Evolutionary conservation across 352 stramenopile species (phyloP).

Genomic region (Peronosclerospora sorghi): DNA sequence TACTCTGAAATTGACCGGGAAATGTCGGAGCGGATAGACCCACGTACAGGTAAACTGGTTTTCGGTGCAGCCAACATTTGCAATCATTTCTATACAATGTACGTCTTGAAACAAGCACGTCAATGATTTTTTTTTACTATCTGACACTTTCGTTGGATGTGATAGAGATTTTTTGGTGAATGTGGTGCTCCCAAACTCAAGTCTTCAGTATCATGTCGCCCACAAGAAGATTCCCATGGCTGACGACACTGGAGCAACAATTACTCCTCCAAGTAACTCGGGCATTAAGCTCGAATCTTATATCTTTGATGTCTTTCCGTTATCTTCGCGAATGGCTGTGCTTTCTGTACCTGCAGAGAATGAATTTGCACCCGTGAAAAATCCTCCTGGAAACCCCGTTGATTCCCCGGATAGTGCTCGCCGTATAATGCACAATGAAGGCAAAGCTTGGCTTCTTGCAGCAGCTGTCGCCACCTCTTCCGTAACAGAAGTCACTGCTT

Average conservation of each 20-base stretch:
- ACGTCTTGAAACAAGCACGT: too few species aligned
- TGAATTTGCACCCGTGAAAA: conserved; percentile 89
- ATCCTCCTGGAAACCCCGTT: conserved; percentile 46
- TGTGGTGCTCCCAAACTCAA: too few species aligned
- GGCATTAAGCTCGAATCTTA: conserved; percentile 97
- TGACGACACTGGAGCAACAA: conserved; percentile 65
- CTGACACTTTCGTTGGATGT: too few species aligned
- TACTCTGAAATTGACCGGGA: conserved; percentile 92
- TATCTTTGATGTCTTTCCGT: conserved; percentile 98
- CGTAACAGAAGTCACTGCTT: too few species aligned
- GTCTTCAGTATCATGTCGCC: conserved; percentile 90
- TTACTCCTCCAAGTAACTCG: conserved; percentile 78
- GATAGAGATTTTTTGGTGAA: too few species aligned
- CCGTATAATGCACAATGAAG: conserved; percentile 42
- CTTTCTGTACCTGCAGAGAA: conserved; percentile 89
- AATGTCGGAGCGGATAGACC: conserved; percentile 47
- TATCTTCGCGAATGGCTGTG: conserved; percentile 88
- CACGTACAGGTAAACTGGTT: conserved; percentile 65
- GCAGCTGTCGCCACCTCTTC: too few species aligned
- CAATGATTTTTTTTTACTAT: too few species aligned
- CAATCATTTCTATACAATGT: conserved; percentile 97
- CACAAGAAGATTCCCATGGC: conserved; percentile 95
- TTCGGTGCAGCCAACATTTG: conserved; percentile 97
- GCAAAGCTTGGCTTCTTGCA: conserved; percentile 45
- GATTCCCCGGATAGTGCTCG: conserved; percentile 78